These are phyloP conservation scores for Kurtzmaniella natalensis DNA, from an alignment of 1,139 yeast species.

Conservation along the genomic window DNA sequence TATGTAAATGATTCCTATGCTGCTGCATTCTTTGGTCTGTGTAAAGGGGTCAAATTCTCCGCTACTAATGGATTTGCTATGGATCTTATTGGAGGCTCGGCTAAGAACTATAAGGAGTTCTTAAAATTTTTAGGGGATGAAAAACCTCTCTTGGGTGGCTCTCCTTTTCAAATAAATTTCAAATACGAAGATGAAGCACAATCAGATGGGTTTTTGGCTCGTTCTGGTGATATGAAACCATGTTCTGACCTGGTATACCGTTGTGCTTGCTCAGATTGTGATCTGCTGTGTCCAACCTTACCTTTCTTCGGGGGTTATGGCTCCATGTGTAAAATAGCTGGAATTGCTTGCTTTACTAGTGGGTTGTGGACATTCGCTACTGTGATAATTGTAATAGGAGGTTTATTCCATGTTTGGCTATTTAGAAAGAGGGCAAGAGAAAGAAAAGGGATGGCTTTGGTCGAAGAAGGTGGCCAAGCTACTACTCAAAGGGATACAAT, in stretches of 20 bases:
- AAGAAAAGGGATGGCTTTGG: background rate
- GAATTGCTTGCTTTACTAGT: constrained; percentile 71
- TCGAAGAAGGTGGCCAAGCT: background rate
- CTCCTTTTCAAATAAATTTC: constrained; percentile 91
- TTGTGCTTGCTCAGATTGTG: constrained; percentile 93
- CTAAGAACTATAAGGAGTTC: constrained; percentile 65
- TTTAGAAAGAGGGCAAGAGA: constrained; percentile 8
- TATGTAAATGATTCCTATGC: constrained; percentile 62
- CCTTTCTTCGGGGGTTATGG: constrained; percentile 36
- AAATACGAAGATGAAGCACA: constrained; percentile 38
- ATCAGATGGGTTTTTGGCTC: constrained; percentile 15
- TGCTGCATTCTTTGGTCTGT: constrained; percentile 65
- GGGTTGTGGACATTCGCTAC: constrained; percentile 52
- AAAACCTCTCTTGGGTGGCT: constrained; percentile 88
- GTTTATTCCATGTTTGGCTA: constrained; percentile 35
- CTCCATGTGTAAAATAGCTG: constrained; percentile 51
- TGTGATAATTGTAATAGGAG: constrained; percentile 27
- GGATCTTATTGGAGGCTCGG: constrained; percentile 98
- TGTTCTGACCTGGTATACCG: constrained; percentile 66
- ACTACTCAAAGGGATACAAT: too few species aligned
- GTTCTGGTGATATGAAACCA: constrained; percentile 32
- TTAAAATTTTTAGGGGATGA: constrained; percentile 90
- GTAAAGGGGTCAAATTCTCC: constrained; percentile 84
- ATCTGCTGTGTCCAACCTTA: constrained; percentile 69
- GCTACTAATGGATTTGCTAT: constrained; percentile 96